These are phyloP conservation scores for Nyctanthes arbortristis DNA, from an alignment of 257 asterid species.

Conservation along the genomic window DNA sequence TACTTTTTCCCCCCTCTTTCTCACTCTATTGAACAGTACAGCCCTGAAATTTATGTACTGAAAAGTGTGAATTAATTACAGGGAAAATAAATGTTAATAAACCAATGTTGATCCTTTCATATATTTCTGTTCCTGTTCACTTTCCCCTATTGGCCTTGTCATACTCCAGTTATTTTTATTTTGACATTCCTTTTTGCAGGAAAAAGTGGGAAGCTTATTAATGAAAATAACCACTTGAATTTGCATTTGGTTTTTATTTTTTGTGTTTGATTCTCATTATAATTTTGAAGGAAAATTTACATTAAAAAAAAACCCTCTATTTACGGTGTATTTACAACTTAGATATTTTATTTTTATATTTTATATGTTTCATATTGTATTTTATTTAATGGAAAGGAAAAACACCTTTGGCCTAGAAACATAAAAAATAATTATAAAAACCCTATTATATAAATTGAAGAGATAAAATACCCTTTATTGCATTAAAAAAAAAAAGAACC, in stretches of 20 bases:
- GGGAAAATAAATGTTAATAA: constrained; percentile 12
- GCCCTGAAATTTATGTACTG: constrained; percentile 22
- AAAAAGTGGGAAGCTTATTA: not conserved
- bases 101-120: constrained; percentile 42
- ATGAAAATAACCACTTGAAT: constrained; percentile 1
- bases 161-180: constrained; percentile 19
- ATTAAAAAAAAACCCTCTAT: not conserved
- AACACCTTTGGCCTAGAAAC: no score
- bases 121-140: constrained; percentile 32
- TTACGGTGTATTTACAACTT: not conserved
- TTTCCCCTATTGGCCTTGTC: constrained; percentile 22
- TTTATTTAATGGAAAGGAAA: no score
- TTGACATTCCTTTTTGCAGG: not conserved
- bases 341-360: not conserved
- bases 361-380: no score
- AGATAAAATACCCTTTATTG: no score
- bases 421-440: no score
- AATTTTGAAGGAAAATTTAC: constrained; percentile 17
- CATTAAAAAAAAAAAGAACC: no score
- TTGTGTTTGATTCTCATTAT: constrained; percentile 14
- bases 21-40: constrained; percentile 24
- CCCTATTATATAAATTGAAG: no score
- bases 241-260: constrained; percentile 3
- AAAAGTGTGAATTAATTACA: constrained; percentile 20
- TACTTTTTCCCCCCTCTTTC: no score